phyloP scores from a whole-genome alignment of 352 stramenopile genomes.

The Phytophthora hibernalis region DNA sequence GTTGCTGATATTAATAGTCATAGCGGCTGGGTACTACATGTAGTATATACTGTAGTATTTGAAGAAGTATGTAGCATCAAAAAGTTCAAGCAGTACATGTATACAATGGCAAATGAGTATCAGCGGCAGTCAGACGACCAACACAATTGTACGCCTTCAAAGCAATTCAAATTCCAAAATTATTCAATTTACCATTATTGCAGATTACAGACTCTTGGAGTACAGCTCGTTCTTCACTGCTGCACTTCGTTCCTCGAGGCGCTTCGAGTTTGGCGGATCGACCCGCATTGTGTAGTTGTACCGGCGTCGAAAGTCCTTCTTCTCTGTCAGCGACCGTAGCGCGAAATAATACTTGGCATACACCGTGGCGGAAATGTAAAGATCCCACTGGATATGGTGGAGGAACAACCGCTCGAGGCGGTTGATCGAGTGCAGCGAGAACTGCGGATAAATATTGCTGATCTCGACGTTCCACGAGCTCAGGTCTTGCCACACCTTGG shows the following conservation, averaged over 20 bases:
- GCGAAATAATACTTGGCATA: slow-evolving; percentile 99
- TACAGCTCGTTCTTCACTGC: slow-evolving; percentile 86
- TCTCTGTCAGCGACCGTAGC: slow-evolving; percentile 92
- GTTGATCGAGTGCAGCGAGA: slow-evolving; percentile 98
- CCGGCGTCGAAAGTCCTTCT: slow-evolving; percentile 89
- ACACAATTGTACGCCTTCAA: no score
- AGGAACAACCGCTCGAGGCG: slow-evolving; percentile 97
- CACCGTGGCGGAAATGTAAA: slow-evolving; percentile 96
- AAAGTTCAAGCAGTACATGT: no score
- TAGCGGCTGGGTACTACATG: no score
- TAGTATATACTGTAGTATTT: no score
- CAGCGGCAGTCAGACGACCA: no score
- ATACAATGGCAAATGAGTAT: no score
- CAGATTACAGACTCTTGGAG: slow-evolving; percentile 79
- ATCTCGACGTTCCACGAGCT: slow-evolving; percentile 99
- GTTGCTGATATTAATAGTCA: no score
- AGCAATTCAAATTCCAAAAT: not conserved
- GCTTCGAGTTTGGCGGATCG: slow-evolving; percentile 86
- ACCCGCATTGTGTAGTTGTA: slow-evolving; percentile 93
- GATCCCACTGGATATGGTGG: slow-evolving; percentile 97
- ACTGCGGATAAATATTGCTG: slow-evolving; percentile 98
- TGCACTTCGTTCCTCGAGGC: slow-evolving; percentile 85
- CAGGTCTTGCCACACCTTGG: slow-evolving; percentile 99
- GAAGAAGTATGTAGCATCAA: no score
- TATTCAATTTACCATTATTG: slow-evolving; percentile 15